Base-by-base conservation (phyloP, 225 moss, liverwort and hornwort species). In the Sphagnum tenellum region DNA sequence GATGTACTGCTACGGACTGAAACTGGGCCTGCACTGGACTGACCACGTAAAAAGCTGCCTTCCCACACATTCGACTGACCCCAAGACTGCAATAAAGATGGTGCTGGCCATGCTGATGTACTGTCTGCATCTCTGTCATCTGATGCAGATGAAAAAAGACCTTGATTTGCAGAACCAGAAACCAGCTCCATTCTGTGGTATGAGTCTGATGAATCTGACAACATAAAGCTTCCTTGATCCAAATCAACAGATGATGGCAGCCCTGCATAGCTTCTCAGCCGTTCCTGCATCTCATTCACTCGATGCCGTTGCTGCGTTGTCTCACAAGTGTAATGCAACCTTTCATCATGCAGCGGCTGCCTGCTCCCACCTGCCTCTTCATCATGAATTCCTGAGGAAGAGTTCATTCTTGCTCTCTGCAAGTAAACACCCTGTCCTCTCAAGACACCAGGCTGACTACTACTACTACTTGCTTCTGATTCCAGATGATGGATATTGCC, bases 241-340 rank as follows among this genome's bases (percentile, higher is more conserved):
- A 88, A 73, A 66, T 94, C 88, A 59, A 86, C 52, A 9, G 84
- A 76, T 29, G 94, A 75, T 49, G 88, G 84, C 12, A 90, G 78
- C 45, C 87, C 89, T 60, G 90, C 90, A 78, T 77, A 90, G 67
- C 90, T 85, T 60, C 89, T 77, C 54, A 89, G 67, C 44, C 82
- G 84, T 63, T 90, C 88, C 70, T 90, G 90, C 90, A 88, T 90
- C 66, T 94, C 94, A 65, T 87, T 89, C 45, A 81, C 87, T 45
- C 83, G 81, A 68, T 87, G 87, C 53, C 84, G 84, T 47, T 79
- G 86, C 45, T 81, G 61, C 55, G 82, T 85, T 44, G 77, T 79
- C 62, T 79, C 94, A 76, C 87, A 85, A 9, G 79, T 82, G 12
- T 81, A 79, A 63, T 88, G 94, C 64, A 86, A 64, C 50, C 81